Percentiles rank a stretch among this genome's conserved stretches.
These are phyloP conservation scores for Chaetoceros muelleri DNA, from an alignment of 108 stramenopile genomes.

Conservation along the genomic window DNA sequence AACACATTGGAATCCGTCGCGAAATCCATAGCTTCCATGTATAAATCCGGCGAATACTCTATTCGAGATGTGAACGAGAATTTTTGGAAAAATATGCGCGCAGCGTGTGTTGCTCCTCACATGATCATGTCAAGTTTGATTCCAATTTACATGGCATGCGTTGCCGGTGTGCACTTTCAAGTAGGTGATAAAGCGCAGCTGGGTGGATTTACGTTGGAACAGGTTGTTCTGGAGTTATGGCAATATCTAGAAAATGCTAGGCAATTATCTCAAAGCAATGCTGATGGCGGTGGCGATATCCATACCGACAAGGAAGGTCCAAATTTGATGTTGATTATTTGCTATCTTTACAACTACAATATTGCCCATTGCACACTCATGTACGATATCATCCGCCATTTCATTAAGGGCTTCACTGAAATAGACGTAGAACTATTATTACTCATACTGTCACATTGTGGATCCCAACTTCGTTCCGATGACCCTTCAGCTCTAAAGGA, in stretches of 20 bases:
- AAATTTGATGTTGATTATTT: constrained; percentile 78
- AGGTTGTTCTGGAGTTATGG: constrained; percentile 41
- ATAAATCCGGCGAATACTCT: constrained; percentile 34
- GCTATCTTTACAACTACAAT: constrained; percentile 87
- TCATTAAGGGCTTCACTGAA: constrained; percentile 71
- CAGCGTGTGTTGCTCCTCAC: constrained; percentile 47
- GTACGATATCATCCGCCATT: constrained; percentile 79
- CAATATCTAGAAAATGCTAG: constrained; percentile 17
- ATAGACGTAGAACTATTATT: constrained; percentile 82
- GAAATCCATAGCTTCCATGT: constrained; percentile 42
- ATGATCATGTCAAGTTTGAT: constrained; percentile 74
- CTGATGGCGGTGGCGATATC: constrained; percentile 4
- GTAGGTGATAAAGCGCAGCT: constrained; percentile 70
- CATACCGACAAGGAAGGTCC: constrained; percentile 51
- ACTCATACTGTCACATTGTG: constrained; percentile 77
- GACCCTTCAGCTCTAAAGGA: constrained; percentile 89
- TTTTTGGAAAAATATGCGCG: constrained; percentile 57
- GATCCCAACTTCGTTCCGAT: constrained; percentile 79
- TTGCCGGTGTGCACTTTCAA: constrained; percentile 69
- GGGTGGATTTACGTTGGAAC: constrained; percentile 59
- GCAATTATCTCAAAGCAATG: not conserved
- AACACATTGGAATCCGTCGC: constrained; percentile 80
- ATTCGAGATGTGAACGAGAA: constrained; percentile 47
- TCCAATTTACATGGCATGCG: constrained; percentile 63
- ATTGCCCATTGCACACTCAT: constrained; percentile 83